A percentile compares a stretch with the other conserved stretches of the same genome.
These are phyloP conservation scores for Keithomyces neogunnii DNA, from an alignment of 2,329 filamentous ascomycete genomes.

Conservation along the genomic window DNA sequence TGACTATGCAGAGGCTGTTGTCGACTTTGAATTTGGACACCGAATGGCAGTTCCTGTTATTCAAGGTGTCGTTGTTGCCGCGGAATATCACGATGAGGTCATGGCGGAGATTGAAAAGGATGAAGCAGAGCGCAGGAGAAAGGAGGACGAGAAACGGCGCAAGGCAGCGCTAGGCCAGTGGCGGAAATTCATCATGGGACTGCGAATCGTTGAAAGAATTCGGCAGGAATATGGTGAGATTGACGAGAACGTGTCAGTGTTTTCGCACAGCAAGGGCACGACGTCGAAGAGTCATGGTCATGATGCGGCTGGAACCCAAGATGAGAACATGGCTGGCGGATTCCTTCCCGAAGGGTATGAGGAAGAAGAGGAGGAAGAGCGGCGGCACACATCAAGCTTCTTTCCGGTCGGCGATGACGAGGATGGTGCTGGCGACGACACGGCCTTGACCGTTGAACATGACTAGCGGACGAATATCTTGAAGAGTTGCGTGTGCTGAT, in stretches of 20 bases:
- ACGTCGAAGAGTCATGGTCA: constrained; percentile 7
- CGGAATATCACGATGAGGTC: constrained; percentile 66
- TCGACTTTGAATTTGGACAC: constrained; percentile 92
- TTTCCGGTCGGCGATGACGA: constrained; percentile 40
- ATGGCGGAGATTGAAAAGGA: constrained; percentile 74
- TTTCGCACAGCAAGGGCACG: constrained; percentile 37
- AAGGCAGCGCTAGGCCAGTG: constrained; percentile 68
- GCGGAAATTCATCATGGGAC: constrained; percentile 78
- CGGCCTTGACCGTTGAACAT: constrained; percentile 26
- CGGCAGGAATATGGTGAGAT: constrained; percentile 65
- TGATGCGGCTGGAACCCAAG: constrained; percentile 17
- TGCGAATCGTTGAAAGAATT: constrained; percentile 74
- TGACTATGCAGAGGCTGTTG: constrained; percentile 89
- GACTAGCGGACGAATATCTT: constrained; percentile 1
- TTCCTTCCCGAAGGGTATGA: constrained; percentile 52
- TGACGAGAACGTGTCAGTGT: constrained; percentile 41
- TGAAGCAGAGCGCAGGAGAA: constrained; percentile 63
- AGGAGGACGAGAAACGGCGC: constrained; percentile 75
- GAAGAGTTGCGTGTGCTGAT: not conserved
- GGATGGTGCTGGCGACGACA: constrained; percentile 26
- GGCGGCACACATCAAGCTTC: constrained; percentile 32
- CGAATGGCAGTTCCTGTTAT: constrained; percentile 91
- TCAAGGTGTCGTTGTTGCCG: constrained; percentile 79
- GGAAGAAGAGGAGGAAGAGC: constrained; percentile 33
- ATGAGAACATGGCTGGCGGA: constrained; percentile 50